Percentiles rank a stretch among this genome's conserved stretches.
These are phyloP conservation scores for Chrysanthemum lavandulifolium DNA, from an alignment of 129 eudicot species.

Conservation along the genomic window DNA sequence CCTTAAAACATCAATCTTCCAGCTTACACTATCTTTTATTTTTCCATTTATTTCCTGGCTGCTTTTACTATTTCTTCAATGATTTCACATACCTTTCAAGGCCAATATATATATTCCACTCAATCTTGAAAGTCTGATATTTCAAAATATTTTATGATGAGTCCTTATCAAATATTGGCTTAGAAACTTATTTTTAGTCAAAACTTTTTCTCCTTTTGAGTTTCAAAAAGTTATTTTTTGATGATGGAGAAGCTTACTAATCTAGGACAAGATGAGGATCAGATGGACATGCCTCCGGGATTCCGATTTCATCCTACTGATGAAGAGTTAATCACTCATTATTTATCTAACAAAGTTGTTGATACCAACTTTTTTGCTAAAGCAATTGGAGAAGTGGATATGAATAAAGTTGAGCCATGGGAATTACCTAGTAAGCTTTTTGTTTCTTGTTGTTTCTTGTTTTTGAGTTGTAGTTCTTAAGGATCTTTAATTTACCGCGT, in stretches of 20 bases:
- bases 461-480: neutral
- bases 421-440: conserved; percentile 76
- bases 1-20: conserved; percentile 41
- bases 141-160: conserved; percentile 19
- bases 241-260: conserved; percentile 54
- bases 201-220: conserved; percentile 20
- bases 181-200: conserved; percentile 14
- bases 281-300: conserved; percentile 80
- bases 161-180: conserved; percentile 23
- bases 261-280: conserved; percentile 44
- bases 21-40: conserved; percentile 33
- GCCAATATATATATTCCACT: conserved; percentile 22
- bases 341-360: conserved; percentile 61
- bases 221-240: conserved; percentile 17
- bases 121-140: neutral
- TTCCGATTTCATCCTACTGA: conserved; percentile 96
- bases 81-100: conserved; percentile 34
- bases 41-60: conserved; percentile 36
- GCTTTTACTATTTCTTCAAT: conserved; percentile 33
- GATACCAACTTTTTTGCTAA: conserved; percentile 53
- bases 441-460: neutral
- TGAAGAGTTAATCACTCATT: conserved; percentile 90
- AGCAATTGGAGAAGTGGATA: conserved; percentile 94
- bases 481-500: neutral
- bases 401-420: conserved; percentile 99